Evolutionary conservation across 148 eudicot species (phyloP).

Genomic region (Chenopodium album): DNA sequence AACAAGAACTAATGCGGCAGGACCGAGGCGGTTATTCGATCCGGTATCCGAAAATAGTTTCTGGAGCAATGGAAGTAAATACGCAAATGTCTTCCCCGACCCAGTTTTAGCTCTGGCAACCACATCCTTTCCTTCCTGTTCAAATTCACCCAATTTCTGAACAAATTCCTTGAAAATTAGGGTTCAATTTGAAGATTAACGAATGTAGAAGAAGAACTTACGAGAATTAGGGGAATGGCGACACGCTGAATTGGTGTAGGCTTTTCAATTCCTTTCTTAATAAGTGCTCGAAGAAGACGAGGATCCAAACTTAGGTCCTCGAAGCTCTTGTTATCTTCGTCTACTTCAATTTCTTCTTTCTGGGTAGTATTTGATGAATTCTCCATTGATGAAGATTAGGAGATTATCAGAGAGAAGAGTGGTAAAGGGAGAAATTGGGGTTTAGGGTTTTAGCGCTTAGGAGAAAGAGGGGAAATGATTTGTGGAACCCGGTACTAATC

Average conservation of each 20-base stretch:
- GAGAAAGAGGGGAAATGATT: neutral
- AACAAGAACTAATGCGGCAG: conserved; percentile 63
- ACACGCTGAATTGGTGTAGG: conserved; percentile 83
- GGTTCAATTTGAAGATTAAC: neutral
- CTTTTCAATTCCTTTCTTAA: conserved; percentile 51
- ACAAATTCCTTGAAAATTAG: neutral
- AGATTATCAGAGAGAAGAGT: neutral
- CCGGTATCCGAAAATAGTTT: conserved; percentile 59
- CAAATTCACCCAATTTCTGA: neutral
- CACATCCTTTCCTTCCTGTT: conserved; percentile 90
- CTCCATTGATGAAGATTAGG: conserved; percentile 27
- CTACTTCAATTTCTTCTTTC: conserved; percentile 33
- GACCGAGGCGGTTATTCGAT: conserved; percentile 42
- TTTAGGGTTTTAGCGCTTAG: conserved; percentile 22
- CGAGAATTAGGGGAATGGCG: conserved; percentile 79
- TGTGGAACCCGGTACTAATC: too few relatives aligned
- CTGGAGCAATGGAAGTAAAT: conserved; percentile 86
- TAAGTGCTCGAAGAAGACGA: conserved; percentile 71
- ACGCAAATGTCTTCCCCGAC: conserved; percentile 93
- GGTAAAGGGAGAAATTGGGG: neutral
- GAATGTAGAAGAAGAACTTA: conserved; percentile 18
- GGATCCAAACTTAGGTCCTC: conserved; percentile 72
- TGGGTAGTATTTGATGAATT: neutral
- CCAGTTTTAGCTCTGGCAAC: conserved; percentile 96
- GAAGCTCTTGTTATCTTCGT: conserved; percentile 52